Evolutionary conservation across 1,284 basidiomycete genomes (phyloP).

Genomic region (Coniferiporia weirii): DNA sequence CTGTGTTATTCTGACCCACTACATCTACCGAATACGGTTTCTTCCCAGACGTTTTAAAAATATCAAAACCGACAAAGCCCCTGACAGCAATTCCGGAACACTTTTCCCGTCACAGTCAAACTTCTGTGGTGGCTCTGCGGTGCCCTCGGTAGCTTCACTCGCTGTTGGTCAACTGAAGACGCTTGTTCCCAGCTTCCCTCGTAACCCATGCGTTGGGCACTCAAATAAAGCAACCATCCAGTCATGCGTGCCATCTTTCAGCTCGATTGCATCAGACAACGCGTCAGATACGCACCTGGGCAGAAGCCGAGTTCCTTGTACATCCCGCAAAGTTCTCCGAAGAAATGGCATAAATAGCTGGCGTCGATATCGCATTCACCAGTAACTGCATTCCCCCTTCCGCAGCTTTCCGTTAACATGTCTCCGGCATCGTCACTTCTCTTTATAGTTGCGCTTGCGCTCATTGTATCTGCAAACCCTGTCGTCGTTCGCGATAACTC

Average conservation of each 20-base stretch:
- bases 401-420: constrained; percentile 23
- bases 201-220: neutral
- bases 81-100: too few species aligned
- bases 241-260: constrained; percentile 1
- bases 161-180: too few species aligned
- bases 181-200: too few species aligned
- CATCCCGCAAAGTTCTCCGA: neutral
- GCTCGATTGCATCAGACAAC: neutral
- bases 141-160: too few species aligned
- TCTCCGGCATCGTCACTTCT: constrained; percentile 32
- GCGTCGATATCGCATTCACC: neutral
- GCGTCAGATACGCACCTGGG: neutral
- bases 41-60: too few species aligned
- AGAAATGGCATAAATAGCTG: constrained; percentile 9
- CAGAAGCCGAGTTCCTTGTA: neutral
- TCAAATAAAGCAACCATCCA: neutral
- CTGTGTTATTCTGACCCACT: too few species aligned
- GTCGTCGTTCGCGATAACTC: constrained; percentile 33
- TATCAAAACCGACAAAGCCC: too few species aligned
- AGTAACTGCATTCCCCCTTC: neutral
- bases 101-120: too few species aligned
- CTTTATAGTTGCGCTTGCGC: constrained; percentile 38
- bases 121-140: too few species aligned
- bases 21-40: too few species aligned
- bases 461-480: constrained; percentile 43